Base-by-base conservation (phyloP, 73 alveolate species). In the Blepharisma japonicum region DNA sequence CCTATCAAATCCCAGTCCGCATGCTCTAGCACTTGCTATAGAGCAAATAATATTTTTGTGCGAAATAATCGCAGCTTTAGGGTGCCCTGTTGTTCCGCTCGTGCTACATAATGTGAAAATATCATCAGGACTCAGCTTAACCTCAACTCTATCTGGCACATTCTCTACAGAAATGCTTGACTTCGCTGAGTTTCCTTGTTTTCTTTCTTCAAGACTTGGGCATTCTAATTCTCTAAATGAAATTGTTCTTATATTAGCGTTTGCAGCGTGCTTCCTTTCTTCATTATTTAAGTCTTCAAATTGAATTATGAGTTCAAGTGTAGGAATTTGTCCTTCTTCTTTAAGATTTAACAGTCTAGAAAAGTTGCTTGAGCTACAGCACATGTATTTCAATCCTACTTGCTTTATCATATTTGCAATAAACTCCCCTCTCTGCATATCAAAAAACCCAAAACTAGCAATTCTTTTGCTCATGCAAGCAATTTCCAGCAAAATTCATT, bases 401-500 rank as follows among this genome's bases (percentile, higher is more conserved):
- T 14, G 14, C 14, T 25, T 14, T 18, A 61, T 61, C 47, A 25
- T 61, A 8, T 61, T 25, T 2, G 39, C 74, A 18, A 61, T 18
- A 25, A 14, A 18, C 18, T 61, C 74, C 2, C 18, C 11, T 14
- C 47, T 14, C n/a, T 25, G 11, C 49, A 14, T 25, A 18, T 61
- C 47, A 61, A 20, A 14, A 8, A 61, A 20, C 18, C 74, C 39
- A 3, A 61, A 14, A 18, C 47, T 18, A 1, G 74, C 23, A 25
- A 61, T 61, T 5, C 74, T 39, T 61, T 14, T n/a, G 2, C 23
- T 61, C 50, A 39, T 14, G 47, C 74, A 61, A 50, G 92, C 94
- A 72, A 85, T 82, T 77, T 85, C 88, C 0, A 86, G 72, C 51
- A 91, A 74, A 50, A 86, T 55, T 94, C 95, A 91, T 91, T 91